These are phyloP conservation scores for Globisporangium echinulatum DNA, from an alignment of 352 stramenopile species.

Conservation along the genomic window DNA sequence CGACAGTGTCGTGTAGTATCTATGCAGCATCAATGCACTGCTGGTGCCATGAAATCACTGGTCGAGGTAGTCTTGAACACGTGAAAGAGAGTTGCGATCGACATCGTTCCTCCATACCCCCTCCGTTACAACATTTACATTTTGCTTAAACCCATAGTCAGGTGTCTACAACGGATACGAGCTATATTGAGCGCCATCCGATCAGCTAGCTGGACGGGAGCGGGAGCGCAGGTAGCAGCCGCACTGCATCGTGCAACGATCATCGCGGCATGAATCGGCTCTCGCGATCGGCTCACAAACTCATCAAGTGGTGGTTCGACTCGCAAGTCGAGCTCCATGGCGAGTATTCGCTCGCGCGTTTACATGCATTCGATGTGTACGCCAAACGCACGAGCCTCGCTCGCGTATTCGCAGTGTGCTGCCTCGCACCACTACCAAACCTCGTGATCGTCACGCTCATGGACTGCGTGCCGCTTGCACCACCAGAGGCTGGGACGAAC, in stretches of 20 bases:
- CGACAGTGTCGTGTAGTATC: no score
- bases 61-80: no score
- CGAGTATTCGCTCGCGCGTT: conserved; percentile 12
- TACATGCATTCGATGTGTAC: neutral
- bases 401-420: conserved; percentile 4
- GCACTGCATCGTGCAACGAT: neutral
- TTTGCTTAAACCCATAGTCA: no score
- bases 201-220: no score
- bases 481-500: conserved; percentile 1
- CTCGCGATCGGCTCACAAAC: neutral
- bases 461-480: conserved; percentile 6
- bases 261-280: neutral
- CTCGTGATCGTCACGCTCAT: conserved; percentile 6
- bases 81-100: no score
- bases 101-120: no score
- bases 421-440: conserved; percentile 7
- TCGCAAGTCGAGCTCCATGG: conserved; percentile 17
- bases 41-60: no score
- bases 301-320: conserved; percentile 3
- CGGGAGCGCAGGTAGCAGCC: neutral
- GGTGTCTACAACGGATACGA: no score
- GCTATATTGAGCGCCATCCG: neutral
- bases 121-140: no score
- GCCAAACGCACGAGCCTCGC: neutral
- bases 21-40: no score